These are phyloP conservation scores for Ambrosia artemisiifolia DNA, from an alignment of 129 eudicot species.

Conservation along the genomic window DNA sequence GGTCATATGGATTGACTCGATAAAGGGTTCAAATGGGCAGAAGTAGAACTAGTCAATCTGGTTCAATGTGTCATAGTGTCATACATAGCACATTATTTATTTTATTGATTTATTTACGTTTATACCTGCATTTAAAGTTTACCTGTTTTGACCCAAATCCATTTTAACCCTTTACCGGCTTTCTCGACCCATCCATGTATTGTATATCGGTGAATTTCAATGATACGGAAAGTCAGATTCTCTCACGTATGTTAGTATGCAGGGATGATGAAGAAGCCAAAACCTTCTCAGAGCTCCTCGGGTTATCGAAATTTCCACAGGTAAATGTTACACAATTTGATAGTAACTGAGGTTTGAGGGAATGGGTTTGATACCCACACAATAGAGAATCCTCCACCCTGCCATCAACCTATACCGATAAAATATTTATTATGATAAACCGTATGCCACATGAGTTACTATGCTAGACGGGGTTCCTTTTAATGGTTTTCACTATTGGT, in stretches of 20 bases:
- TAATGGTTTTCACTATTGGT: neutral
- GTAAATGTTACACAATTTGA: conserved; percentile 13
- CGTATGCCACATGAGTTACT: neutral
- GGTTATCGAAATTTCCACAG: conserved; percentile 77
- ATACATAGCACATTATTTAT: neutral
- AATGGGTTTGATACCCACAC: neutral
- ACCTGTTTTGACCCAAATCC: neutral
- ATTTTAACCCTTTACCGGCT: neutral
- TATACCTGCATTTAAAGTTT: neutral
- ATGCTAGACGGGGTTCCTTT: neutral
- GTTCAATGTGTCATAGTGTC: neutral
- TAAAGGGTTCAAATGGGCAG: neutral
- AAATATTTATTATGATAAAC: neutral
- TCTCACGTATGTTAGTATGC: conserved; percentile 11
- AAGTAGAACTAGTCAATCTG: neutral
- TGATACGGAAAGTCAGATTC: neutral
- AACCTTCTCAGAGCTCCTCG: conserved; percentile 48
- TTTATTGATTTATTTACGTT: neutral
- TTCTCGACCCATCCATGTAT: neutral
- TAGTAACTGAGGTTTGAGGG: neutral
- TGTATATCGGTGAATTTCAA: neutral
- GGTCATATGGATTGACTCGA: neutral
- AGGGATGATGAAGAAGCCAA: conserved; percentile 54
- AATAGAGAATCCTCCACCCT: neutral
- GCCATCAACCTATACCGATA: neutral